Evolutionary conservation across 176 grass and related monocot species (phyloP), one percentile per base, ranked within the genome.

Genomic region (Tillandsia fasciculata): DNA sequence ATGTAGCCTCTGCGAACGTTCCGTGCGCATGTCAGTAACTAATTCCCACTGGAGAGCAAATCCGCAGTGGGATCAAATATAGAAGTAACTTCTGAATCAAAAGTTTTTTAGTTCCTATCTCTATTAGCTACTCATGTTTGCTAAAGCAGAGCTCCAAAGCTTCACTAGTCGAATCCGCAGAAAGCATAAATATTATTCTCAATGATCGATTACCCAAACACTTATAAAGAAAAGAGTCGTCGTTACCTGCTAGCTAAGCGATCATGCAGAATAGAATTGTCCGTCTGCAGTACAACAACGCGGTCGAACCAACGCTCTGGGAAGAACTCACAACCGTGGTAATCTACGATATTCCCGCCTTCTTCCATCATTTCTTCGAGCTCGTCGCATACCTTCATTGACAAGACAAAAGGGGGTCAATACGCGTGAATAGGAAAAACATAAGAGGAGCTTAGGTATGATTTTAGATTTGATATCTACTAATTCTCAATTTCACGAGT

Each of bases 301-400:
- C 87, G 79, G 63, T 96, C 93, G 79, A 96, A 96, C 93, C 93
- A 92, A 20, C 93, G 83, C 68, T 96, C 88, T 2, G 93, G 88
- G 73, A 96, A 96, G 74, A 96, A 96, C 51, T 96, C 93, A 28
- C 93, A 96, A 64, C 93, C 88, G 3, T 96, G 93, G 29, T 96
- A 96, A 79, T 96, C 93, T 52, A 92, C 86, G 52, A 96, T 81
- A 67, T 87, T 83, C 13, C 93, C 93, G 66, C 93, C 93, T 26
- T 72, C 83, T 79, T 87, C 86, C 93, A 96, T 96, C 64, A 70
- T 77, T 81, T 96, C 88, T 73, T 96, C 93, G 2, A 96, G 72
- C 53, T 96, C 93, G 51, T 96, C 93, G 1, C 92, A 96, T 11
- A 96, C 93, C 93, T 96, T 76, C 61, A 70, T 64, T 69, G 54